Base-by-base conservation (phyloP, 2,329 filamentous ascomycete genomes). In the Exophiala mesophila region DNA sequence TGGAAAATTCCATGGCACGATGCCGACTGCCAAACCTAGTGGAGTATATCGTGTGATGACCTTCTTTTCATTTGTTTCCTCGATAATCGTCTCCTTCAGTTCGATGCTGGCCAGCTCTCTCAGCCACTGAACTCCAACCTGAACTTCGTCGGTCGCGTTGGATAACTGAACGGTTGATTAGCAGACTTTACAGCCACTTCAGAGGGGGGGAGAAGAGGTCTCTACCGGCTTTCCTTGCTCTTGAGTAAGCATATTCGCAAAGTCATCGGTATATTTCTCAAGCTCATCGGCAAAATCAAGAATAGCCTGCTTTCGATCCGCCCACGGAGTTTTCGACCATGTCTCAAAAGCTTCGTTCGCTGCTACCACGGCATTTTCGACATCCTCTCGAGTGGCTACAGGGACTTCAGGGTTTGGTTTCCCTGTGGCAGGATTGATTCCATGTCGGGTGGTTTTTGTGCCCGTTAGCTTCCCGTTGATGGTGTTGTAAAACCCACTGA, bases 1-100 rank as follows among this genome's bases (percentile, higher is more conserved):
- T 2, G 65, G 62, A 44, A 57, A 79, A 56, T 80, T 80, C 76
- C 77, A 80, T 1, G 76, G 75, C 19, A 72, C 71, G 50, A 79
- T 78, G 44, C 69, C 76, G 9, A 63, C 73, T 1, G 69, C 50
- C 9, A 66, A 59, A 3, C 63, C 63, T 3, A 66, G 39, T 0
- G 64, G 63, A 0, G 51, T 57, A 36, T 62, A 58, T 5, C 59
- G 55, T 30, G 57, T 53, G 26, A 62, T 52, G 9, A n/a, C n/a
- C n/a, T n/a, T n/a, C n/a, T n/a, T n/a, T n/a, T n/a, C n/a, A n/a
- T n/a, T n/a, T n/a, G n/a, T n/a, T n/a, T n/a, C n/a, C n/a, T n/a
- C n/a, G n/a, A n/a, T n/a, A n/a, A n/a, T n/a, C n/a, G n/a, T n/a
- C n/a, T n/a, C n/a, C n/a, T n/a, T n/a, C n/a, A n/a, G n/a, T n/a